Evolutionary conservation across 2,329 filamentous ascomycete species (phyloP), one percentile per base, ranked within the genome.

Genomic region (Rhinocladiella mackenziei): DNA sequence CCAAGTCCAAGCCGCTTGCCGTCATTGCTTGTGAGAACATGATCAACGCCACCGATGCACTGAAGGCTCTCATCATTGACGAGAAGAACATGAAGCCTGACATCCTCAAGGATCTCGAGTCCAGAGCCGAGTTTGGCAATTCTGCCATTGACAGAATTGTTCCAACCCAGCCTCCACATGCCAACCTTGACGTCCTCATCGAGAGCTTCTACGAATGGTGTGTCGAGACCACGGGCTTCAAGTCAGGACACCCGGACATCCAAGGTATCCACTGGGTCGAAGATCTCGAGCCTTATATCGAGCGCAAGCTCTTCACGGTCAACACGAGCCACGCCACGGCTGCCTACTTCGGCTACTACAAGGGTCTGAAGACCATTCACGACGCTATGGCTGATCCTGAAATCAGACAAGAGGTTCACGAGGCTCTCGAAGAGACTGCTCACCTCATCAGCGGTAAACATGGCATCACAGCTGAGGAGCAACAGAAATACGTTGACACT

Each of bases 191-290:
- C 62, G 92, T 98, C 56, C 89, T 84, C 61, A 89, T 98, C 35
- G 92, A 98, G 77, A 92, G 92, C 72, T 98, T 97, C 76, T 96
- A 87, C 72, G 92, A 98, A 74, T 98, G 92, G 92, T 91, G 92
- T 28, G 89, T 98, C 39, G 92, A 98, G 64, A 73, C 80, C 64
- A 84, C 80, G 32, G 91, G 91, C 2, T 96, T 97, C 68, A 78
- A 83, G 53, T 71, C 77, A 51, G 74, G 76, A 41, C 76, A 79
- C 57, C 89, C 89, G 4, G 69, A 78, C 13, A 91, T 98, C 61
- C 69, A 92, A 56, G 91, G 89, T 48, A 83, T 97, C 64, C 86
- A 94, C 72, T 96, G 87, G 81, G 92, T 97, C 48, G 81, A 88
- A 54, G 77, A 97, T 70, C 80, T 98, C 20, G 78, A 83, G 63